Base-by-base conservation (phyloP, 768 basidiomycete species). In the Suillus hirtellus region DNA sequence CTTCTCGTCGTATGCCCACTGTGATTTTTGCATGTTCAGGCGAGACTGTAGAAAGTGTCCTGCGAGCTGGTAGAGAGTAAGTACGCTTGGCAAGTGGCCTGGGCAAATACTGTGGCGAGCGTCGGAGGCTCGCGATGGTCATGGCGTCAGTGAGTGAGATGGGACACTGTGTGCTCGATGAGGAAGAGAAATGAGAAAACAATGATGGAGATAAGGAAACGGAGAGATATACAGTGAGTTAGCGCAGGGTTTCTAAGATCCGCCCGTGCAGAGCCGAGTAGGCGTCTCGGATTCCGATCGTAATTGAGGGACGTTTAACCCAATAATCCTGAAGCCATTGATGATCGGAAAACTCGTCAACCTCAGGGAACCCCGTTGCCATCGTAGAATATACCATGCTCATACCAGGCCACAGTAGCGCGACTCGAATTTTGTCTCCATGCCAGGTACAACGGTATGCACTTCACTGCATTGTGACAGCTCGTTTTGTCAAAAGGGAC, bases 1-100 rank as follows among this genome's bases (percentile, higher is more conserved):
- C 90, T 73, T 97, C 95, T 44, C 89, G 85, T 19, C 92, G 79
- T 31, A 89, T 81, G 21, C 88, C 88, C 15, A 89, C 66, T 24
- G 77, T 81, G 21, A 81, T 75, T 60, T 70, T 73, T 27, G 68
- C 63, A n/a, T 71, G 52, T 10, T 74, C 65, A 59, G 69, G 53
- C 9, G 65, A 47, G 37, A 53, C 46, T 1, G 68, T 73, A 24
- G 66, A 59, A 40, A 73, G 65, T n/a, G 74, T 66, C n/a, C 67
- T 67, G 24, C 60, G 75, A 42, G 66, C 50, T 5, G 63, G 27
- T 58, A 63, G 71, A 49, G 58, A 64, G 2, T 61, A 60, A 60
- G 35, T 62, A 43, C 54, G 72, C 64, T 60, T 64, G 10, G 71
- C 50, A 66, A 76, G 56, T 31, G 21, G 31, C 17, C 43, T 56